These are phyloP conservation scores for Fusarium nelsonii DNA, from an alignment of 2,329 filamentous ascomycete species.

Conservation along the genomic window DNA sequence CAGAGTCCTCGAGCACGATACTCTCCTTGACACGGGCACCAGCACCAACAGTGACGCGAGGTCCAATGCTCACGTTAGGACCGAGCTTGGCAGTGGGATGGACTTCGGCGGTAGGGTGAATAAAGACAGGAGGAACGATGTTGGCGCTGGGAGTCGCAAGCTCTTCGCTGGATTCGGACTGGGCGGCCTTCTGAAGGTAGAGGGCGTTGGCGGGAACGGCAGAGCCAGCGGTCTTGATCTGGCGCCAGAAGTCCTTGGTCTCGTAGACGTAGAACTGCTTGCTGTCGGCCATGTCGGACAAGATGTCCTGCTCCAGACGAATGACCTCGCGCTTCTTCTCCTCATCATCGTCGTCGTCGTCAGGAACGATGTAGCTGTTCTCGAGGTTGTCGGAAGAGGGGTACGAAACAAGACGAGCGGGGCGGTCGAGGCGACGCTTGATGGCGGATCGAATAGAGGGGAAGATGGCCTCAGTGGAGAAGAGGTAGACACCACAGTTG, in stretches of 20 bases:
- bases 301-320: slow-evolving; percentile 95
- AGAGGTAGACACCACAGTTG: slow-evolving; percentile 99
- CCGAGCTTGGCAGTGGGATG: slow-evolving; percentile 97
- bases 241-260: slow-evolving; percentile 99
- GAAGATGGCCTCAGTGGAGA: slow-evolving; percentile 95
- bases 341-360: slow-evolving; percentile 75
- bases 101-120: slow-evolving; percentile 90
- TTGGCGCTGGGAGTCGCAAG: slow-evolving; percentile 85
- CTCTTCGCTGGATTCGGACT: slow-evolving; percentile 77
- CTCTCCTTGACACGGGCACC: slow-evolving; percentile 95
- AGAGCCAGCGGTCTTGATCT: slow-evolving; percentile 99
- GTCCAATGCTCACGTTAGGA: slow-evolving; percentile 95
- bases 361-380: slow-evolving; percentile 64
- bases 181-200: slow-evolving; percentile 94
- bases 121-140: slow-evolving; percentile 93
- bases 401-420: slow-evolving; percentile 87
- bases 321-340: slow-evolving; percentile 87
- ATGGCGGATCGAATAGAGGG: slow-evolving; percentile 94
- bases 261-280: slow-evolving; percentile 99
- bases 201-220: slow-evolving; percentile 96
- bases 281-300: slow-evolving; percentile 94
- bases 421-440: slow-evolving; percentile 92
- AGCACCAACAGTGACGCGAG: slow-evolving; percentile 85
- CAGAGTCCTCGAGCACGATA: slow-evolving; percentile 92
- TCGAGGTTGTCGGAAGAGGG: slow-evolving; percentile 95